Percentiles rank a stretch among this genome's conserved stretches.
Conservation (phyloP, 2,329 filamentous ascomycete genomes). For the Fusarium sp. region DNA sequence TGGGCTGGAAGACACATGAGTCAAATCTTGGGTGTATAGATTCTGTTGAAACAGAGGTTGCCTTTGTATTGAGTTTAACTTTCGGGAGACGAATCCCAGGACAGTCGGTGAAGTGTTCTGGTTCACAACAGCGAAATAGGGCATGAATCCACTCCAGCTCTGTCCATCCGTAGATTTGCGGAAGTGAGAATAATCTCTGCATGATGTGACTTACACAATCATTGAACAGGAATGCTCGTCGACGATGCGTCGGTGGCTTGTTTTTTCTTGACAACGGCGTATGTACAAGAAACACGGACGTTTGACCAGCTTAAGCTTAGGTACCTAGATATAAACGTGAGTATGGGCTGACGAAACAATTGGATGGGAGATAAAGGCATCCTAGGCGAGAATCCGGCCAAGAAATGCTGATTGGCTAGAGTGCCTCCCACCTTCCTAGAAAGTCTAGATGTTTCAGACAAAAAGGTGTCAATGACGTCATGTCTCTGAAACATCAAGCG, state of each 20-base stretch:
- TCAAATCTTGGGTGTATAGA: background rate
- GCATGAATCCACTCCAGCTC: background rate
- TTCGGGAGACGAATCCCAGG: background rate
- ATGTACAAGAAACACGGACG: background rate
- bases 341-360: constrained; percentile 20
- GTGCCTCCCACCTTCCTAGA: background rate
- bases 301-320: constrained; percentile 30
- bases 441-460: background rate
- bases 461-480: constrained; percentile 2
- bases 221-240: background rate
- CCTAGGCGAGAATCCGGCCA: background rate
- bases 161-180: background rate
- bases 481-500: background rate
- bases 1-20: background rate
- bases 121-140: background rate
- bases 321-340: constrained; percentile 19
- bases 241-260: constrained; percentile 11
- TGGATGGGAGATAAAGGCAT: background rate
- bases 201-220: background rate
- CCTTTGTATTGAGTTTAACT: background rate
- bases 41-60: background rate
- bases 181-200: background rate
- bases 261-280: background rate
- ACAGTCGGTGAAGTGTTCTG: too few species aligned
- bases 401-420: background rate